These are phyloP conservation scores for Raddia guianensis DNA, from an alignment of 176 grass and related monocot genomes.

Conservation along the genomic window DNA sequence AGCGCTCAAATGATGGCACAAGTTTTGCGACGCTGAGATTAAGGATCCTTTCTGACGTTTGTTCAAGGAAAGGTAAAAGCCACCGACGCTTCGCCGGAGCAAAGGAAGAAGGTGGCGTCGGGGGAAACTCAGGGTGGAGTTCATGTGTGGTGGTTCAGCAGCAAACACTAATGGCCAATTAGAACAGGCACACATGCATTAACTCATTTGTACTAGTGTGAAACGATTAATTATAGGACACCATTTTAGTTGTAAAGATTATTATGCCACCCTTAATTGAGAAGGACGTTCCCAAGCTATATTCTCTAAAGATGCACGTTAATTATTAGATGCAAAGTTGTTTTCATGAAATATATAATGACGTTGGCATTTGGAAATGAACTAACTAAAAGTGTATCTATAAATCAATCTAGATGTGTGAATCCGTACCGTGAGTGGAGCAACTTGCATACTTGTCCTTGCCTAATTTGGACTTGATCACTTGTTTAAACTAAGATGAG, in stretches of 20 bases:
- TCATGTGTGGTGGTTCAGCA: too few species aligned
- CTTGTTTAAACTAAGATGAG: constrained; percentile 30
- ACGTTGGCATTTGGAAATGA: constrained; percentile 21
- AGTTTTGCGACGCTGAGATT: too few species aligned
- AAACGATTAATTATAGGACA: constrained; percentile 13
- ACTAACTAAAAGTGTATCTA: not conserved
- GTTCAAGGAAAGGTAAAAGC: too few species aligned
- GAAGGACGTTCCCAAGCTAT: not conserved
- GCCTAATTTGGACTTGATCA: constrained; percentile 34
- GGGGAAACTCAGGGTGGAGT: too few species aligned
- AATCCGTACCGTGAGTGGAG: constrained; percentile 49
- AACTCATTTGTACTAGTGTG: too few species aligned
- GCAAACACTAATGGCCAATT: too few species aligned
- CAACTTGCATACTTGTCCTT: constrained; percentile 26
- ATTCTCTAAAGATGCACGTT: not conserved
- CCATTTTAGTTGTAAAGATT: not conserved
- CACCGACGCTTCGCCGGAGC: too few species aligned
- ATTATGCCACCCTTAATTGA: not conserved
- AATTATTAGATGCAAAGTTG: constrained; percentile 11
- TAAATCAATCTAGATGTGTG: not conserved
- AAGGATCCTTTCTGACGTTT: too few species aligned
- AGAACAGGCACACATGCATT: too few species aligned
- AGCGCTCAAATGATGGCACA: too few species aligned
- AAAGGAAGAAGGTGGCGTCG: too few species aligned
- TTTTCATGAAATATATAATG: constrained; percentile 11